phyloP scores from a whole-genome alignment of 192 early-diverging fungal species.

The Podila horticola region DNA sequence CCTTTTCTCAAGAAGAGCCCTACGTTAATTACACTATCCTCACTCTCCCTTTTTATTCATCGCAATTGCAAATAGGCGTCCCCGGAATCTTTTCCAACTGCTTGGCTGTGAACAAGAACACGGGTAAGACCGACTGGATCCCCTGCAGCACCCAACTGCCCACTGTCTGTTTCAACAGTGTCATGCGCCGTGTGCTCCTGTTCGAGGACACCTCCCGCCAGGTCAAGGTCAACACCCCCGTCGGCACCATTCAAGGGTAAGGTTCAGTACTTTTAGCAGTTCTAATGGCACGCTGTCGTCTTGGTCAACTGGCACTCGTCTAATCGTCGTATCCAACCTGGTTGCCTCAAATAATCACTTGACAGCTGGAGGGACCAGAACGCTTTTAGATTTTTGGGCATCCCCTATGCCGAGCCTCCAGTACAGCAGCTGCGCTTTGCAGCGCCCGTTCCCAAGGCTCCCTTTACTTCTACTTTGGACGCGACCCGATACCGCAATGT shows the following conservation, averaged over 20 bases:
- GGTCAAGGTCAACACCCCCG: constrained; percentile 43
- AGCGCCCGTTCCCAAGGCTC: constrained; percentile 53
- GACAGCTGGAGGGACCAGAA: constrained; percentile 29
- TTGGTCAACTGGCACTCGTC: no score
- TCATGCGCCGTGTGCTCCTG: constrained; percentile 33
- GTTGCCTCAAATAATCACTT: no score
- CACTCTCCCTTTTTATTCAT: no score
- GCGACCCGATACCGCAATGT: constrained; percentile 36
- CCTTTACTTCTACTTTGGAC: constrained; percentile 22
- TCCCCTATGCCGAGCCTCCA: constrained; percentile 61
- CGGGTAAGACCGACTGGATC: constrained; percentile 37
- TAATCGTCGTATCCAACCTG: no score
- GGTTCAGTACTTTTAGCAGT: no score
- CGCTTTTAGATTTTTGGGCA: constrained; percentile 55
- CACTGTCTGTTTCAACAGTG: constrained; percentile 31
- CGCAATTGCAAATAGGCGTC: background rate
- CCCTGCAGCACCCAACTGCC: constrained; percentile 31
- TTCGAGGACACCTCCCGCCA: constrained; percentile 48
- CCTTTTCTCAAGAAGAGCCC: background rate
- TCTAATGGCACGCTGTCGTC: no score
- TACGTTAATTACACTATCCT: background rate
- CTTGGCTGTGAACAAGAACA: constrained; percentile 39
- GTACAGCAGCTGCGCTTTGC: constrained; percentile 51
- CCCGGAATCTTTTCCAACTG: constrained; percentile 33
- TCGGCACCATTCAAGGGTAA: constrained; percentile 24